A percentile compares a stretch with the other conserved stretches of the same genome.
Conservation (phyloP, 106 monocot species). For the Ottelia alismoides region DNA sequence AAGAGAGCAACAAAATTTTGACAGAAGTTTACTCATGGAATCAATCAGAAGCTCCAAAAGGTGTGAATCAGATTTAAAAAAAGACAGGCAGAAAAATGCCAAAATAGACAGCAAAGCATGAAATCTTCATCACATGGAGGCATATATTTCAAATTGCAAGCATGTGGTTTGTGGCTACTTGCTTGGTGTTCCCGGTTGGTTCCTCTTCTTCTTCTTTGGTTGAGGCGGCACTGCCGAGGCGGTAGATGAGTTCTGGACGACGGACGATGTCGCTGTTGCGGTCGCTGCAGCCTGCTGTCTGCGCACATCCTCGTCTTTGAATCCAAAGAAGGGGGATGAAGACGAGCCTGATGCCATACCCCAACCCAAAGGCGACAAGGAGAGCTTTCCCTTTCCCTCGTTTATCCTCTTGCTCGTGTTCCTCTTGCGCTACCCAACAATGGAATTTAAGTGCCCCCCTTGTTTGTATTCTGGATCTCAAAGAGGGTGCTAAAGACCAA, state of each 20-base stretch:
- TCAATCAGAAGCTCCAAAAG: background rate
- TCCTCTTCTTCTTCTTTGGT: slow-evolving; percentile 36
- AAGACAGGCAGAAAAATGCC: background rate
- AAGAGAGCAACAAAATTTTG: slow-evolving; percentile 85
- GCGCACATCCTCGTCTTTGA: slow-evolving; percentile 36
- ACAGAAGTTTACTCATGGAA: slow-evolving; percentile 1
- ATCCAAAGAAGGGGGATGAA: slow-evolving; percentile 31
- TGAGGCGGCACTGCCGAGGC: slow-evolving; percentile 2
- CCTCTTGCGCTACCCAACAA: too few relatives aligned
- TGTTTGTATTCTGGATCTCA: too few relatives aligned
- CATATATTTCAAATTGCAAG: background rate
- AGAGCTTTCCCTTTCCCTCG: too few relatives aligned
- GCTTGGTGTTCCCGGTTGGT: slow-evolving; percentile 46
- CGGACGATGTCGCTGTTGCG: slow-evolving; percentile 5
- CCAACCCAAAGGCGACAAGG: too few relatives aligned
- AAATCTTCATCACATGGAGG: slow-evolving; percentile 19
- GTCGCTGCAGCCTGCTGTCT: slow-evolving; percentile 19
- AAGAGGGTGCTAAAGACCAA: too few relatives aligned
- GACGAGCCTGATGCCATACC: slow-evolving; percentile 38
- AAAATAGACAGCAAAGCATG: background rate
- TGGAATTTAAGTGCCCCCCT: too few relatives aligned
- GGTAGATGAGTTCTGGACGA: too few relatives aligned
- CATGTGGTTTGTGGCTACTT: slow-evolving; percentile 27
- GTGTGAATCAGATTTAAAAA: background rate
- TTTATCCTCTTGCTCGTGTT: too few relatives aligned